Evolutionary conservation across 768 basidiomycete genomes (phyloP), one percentile per base, ranked within the genome.

Genomic region (Leccinellum luteum): DNA sequence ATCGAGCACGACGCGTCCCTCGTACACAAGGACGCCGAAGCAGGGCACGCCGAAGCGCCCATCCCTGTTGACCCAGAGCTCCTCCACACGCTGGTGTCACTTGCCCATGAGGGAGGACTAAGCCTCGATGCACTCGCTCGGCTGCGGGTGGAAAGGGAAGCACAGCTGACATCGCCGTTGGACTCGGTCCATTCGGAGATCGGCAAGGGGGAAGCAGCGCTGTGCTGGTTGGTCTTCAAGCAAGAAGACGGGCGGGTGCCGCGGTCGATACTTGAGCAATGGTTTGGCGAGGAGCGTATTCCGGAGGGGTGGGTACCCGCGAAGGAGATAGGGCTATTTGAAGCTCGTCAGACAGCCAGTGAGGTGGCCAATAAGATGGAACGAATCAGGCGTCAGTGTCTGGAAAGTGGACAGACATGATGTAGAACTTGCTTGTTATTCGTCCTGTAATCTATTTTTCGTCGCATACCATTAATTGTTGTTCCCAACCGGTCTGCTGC

Each of bases 1-100:
- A 84, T 90, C 52, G 81, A 89, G 53, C 89, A 90, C 71, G 76
- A 89, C 59, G 85, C 80, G 5, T 83, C 85, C 2, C 75, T 90
- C 27, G 84, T 83, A 1, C 87, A 86, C 60, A 74, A 62, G 17
- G 69, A 81, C 35, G 65, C 79, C 57, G 12, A 66, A 67, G 66
- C 62, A 27, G 57, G 65, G 54, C 69, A 75, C 6, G 69, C 74
- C 0, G 77, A 76, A 52, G 74, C 81, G 0, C 85, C 85, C 14
- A 69, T 69, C n/a, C 35, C 57, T 1, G 73, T 75, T 28, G 75
- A 79, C 60, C 63, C 58, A 14, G 55, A 21, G 66, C 82, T 74
- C 59, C 77, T 67, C 27, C 52, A 32, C 61, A 75, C 61, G 32
- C 77, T 70, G n/a, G 12, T 73, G 8, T 63, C 62, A 3, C 57